phyloP scores from a whole-genome alignment of 2,329 filamentous ascomycete genomes.

The Hysterium pulicare region DNA sequence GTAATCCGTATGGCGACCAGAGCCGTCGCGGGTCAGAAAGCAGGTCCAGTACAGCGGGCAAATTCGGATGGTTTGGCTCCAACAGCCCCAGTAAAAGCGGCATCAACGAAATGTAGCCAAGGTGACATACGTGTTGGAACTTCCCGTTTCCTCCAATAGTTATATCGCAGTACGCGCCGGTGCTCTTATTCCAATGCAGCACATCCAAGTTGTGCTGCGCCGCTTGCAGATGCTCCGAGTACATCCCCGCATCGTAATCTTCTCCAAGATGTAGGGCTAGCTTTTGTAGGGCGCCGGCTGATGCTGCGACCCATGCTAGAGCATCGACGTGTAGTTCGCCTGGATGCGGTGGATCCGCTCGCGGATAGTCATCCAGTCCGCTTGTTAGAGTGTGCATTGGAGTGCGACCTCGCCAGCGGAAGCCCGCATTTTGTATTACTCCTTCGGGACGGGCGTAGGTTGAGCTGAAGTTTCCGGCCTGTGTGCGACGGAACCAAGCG shows the following conservation, averaged over 20 bases:
- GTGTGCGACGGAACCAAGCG: slow-evolving; percentile 88
- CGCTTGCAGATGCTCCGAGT: slow-evolving; percentile 65
- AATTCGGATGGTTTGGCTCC: slow-evolving; percentile 65
- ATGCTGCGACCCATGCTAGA: slow-evolving; percentile 93
- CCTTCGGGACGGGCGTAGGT: slow-evolving; percentile 19
- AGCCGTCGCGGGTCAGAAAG: slow-evolving; percentile 75
- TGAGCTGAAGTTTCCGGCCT: slow-evolving; percentile 63
- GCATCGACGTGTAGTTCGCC: slow-evolving; percentile 91
- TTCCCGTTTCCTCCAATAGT: too few species aligned
- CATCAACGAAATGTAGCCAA: slow-evolving; percentile 89
- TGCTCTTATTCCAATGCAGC: slow-evolving; percentile 82
- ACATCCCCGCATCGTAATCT: slow-evolving; percentile 67
- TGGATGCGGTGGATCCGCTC: slow-evolving; percentile 83
- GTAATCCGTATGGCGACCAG: slow-evolving; percentile 80
- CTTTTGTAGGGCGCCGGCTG: slow-evolving; percentile 74
- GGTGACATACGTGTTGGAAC: too few species aligned
- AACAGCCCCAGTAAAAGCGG: slow-evolving; percentile 83
- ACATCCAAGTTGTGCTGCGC: slow-evolving; percentile 81
- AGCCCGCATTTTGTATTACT: slow-evolving; percentile 64
- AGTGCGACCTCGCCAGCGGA: slow-evolving; percentile 87
- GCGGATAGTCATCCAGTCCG: slow-evolving; percentile 90
- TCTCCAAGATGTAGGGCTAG: slow-evolving; percentile 71
- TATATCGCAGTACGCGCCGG: slow-evolving; percentile 87
- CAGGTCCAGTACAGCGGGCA: slow-evolving; percentile 71
- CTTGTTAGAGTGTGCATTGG: slow-evolving; percentile 80